Evolutionary conservation across 768 basidiomycete species (phyloP), one percentile per base, ranked within the genome.

Genomic region (Hygrophorus pudorinus): DNA sequence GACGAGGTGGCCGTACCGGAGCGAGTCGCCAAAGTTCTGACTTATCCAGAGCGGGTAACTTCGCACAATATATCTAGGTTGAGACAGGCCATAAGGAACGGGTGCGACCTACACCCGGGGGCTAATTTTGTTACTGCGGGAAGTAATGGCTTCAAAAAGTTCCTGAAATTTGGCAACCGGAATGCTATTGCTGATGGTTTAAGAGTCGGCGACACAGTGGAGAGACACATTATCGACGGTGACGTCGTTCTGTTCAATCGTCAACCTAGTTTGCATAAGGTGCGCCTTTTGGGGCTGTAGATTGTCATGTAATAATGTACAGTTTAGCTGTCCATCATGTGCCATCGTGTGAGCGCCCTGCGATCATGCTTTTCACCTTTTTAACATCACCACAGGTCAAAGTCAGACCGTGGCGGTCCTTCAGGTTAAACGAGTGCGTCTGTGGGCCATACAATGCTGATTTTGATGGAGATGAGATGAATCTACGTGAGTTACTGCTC

Each of bases 391-490:
- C 2, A 11, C 50, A 81, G 80, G 81, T 79, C 34, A 94, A 94
- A 73, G 76, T 99, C 44, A 74, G 96, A 24, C 96, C 96, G 17
- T 99, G 96, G 96, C 71, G 94, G 51, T 87, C 96, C 1, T 97
- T 99, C 69, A 76, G 96, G 27, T 66, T 99, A 45, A 99, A 99
- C 57, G 96, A 99, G 60, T 99, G 96, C 77, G 96, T 97, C 7
- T 99, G 96, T 64, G 92, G 89, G 38, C 96, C 96, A 6, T 98
- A 97, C 65, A 97, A 97, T 58, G 96, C 96, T 39, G 96, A 99
- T 70, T 99, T 99, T 52, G 96, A 99, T 59, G 96, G 96, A 49
- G 96, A 99, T 59, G 96, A 99, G 62, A 99, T 99, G 96, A 99
- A 99, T 65, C 68, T 99, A 55, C 96, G 94, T 93, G 56, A 55